Percentiles rank a stretch among this genome's conserved stretches.
These are phyloP conservation scores for Odonthalia washingtoniensis DNA, from an alignment of 31 red algal genomes.

Conservation along the genomic window DNA sequence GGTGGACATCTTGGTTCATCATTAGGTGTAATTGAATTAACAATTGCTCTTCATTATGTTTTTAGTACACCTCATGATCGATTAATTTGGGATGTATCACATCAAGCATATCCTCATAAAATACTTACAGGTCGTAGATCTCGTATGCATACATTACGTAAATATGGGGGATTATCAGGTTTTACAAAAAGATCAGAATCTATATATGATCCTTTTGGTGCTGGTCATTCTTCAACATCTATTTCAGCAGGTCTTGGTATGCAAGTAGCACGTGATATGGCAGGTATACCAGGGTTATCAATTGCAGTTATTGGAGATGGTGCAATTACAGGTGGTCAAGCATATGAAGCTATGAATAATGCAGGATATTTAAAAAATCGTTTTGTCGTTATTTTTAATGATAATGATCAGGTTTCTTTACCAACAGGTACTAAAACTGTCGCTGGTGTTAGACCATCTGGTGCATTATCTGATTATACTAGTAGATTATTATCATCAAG, in stretches of 20 bases:
- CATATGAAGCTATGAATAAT: slow-evolving; percentile 99
- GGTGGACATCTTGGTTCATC: slow-evolving; percentile 96
- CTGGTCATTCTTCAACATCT: slow-evolving; percentile 90
- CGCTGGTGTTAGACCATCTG: slow-evolving; percentile 75
- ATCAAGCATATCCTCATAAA: slow-evolving; percentile 99
- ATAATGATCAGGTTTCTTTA: slow-evolving; percentile 93
- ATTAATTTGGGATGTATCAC: slow-evolving; percentile 96
- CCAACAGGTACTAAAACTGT: slow-evolving; percentile 94
- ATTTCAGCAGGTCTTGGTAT: slow-evolving; percentile 95
- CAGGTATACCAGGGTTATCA: slow-evolving; percentile 69
- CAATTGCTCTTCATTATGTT: slow-evolving; percentile 94
- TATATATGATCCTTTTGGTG: slow-evolving; percentile 94
- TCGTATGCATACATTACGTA: slow-evolving; percentile 83
- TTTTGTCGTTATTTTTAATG: slow-evolving; percentile 96
- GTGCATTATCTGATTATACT: slow-evolving; percentile 86
- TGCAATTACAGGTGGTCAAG: slow-evolving; percentile 97
- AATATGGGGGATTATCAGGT: slow-evolving; percentile 88
- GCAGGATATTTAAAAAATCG: slow-evolving; percentile 92
- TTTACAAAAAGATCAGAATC: slow-evolving; percentile 91
- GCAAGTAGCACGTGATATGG: slow-evolving; percentile 82
- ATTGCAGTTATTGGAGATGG: slow-evolving; percentile 98
- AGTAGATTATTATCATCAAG: slow-evolving; percentile 75
- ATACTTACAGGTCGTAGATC: slow-evolving; percentile 93
- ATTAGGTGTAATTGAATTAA: slow-evolving; percentile 95
- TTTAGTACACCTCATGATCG: slow-evolving; percentile 94